Base-by-base conservation (phyloP, 1,139 yeast species). In the Hemisphaericaspora xylofermentans region DNA sequence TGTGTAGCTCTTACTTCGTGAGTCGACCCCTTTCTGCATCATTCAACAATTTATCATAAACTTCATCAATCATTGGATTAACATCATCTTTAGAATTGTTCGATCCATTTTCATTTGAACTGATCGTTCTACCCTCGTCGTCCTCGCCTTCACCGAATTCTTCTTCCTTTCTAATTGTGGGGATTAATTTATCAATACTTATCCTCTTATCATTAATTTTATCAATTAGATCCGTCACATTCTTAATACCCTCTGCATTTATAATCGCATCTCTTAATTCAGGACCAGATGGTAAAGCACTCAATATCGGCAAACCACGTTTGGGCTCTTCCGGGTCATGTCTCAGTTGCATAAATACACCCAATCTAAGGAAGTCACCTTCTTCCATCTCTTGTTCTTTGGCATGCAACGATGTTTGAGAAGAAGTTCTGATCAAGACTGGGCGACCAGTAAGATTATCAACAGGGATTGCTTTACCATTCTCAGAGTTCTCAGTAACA, bases 321-420 rank as follows among this genome's bases (percentile, higher is more conserved):
- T 52, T 44, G 5, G 15, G 38, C 7, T 35, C 35, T n/a, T 49
- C 48, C n/a, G 43, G 43, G 41, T 59, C 53, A 39, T 52, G 53
- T 46, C 80, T 75, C 56, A 79, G 86, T 55, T 82, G 86, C 52
- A 84, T 81, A 53, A 79, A 83, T 54, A 76, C 78, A 13, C 95
- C 95, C 79, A 88, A 80, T 61, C 85, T 81, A 62, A 88, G 96
- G 47, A 88, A 74, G 55, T 87, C 95, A 50, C 96, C 97, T 68
- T 89, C 97, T 61, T 89, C 97, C 48, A 82, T 80, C 54, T 88
- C 96, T 58, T 84, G 88, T 49, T 76, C 80, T 57, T 80, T 84
- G 16, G 89, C 85, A 50, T 81, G 81, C 6, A 78, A 55, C 0
- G 87, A 81, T 0, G 88, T 81, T 48, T 78, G 84, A 1, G 88